These are phyloP conservation scores for Spongospora subterranea DNA, from an alignment of 208 protist genomes.

Conservation along the genomic window DNA sequence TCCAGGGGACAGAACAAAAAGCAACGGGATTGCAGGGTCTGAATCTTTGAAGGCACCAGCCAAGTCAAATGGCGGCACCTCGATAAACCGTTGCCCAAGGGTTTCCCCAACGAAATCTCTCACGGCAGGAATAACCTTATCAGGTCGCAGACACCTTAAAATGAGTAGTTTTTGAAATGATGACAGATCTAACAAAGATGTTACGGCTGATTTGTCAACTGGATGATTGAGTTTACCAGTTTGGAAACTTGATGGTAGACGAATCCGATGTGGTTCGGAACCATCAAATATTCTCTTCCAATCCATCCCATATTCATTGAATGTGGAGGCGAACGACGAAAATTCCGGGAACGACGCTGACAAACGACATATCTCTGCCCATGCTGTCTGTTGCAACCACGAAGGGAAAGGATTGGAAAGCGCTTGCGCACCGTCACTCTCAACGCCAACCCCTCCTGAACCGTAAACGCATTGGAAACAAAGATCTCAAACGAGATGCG, in stretches of 20 bases:
- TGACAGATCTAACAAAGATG: neutral
- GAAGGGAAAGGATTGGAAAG: slow-evolving; percentile 82
- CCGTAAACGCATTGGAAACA: slow-evolving; percentile 62
- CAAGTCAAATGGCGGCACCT: slow-evolving; percentile 90
- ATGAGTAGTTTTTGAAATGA: slow-evolving; percentile 88
- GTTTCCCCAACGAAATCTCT: slow-evolving; percentile 83
- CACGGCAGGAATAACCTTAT: slow-evolving; percentile 88
- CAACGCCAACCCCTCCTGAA: slow-evolving; percentile 57
- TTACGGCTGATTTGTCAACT: neutral
- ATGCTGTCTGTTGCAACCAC: slow-evolving; percentile 92
- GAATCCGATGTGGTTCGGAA: slow-evolving; percentile 81
- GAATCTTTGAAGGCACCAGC: slow-evolving; percentile 81
- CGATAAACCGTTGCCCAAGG: slow-evolving; percentile 88
- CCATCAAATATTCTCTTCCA: slow-evolving; percentile 87
- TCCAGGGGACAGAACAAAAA: slow-evolving; percentile 75
- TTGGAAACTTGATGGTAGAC: slow-evolving; percentile 81
- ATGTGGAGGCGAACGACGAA: slow-evolving; percentile 81
- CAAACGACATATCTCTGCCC: slow-evolving; percentile 73
- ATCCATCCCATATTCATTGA: slow-evolving; percentile 88
- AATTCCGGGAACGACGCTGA: slow-evolving; percentile 74
- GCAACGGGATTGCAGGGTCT: slow-evolving; percentile 62
- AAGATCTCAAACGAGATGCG: neutral
- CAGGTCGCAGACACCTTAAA: slow-evolving; percentile 87
- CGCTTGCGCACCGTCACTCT: slow-evolving; percentile 73
- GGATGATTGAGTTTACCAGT: neutral